phyloP scores from a whole-genome alignment of 306 rosid genomes.

The Purshia tridentata region DNA sequence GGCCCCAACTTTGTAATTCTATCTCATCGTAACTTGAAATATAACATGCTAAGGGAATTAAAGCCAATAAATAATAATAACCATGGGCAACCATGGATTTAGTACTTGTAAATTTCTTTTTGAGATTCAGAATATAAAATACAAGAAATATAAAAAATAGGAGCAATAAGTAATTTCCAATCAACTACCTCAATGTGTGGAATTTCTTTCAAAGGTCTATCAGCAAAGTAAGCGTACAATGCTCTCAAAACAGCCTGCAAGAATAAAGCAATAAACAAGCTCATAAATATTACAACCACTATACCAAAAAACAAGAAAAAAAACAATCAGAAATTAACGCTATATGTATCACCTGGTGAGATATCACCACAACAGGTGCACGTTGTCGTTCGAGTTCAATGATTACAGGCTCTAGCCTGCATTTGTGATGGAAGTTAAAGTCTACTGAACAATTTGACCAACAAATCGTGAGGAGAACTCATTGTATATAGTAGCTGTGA shows the following conservation, averaged over 20 bases:
- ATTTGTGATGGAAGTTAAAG: slow-evolving; percentile 12
- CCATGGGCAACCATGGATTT: not conserved
- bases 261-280: slow-evolving; percentile 15
- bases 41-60: not conserved
- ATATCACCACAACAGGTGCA: slow-evolving; percentile 95
- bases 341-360: slow-evolving; percentile 72
- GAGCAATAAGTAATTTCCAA: not conserved
- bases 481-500: slow-evolving; percentile 11
- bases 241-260: slow-evolving; percentile 98
- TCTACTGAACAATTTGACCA: slow-evolving; percentile 15
- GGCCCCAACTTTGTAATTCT: not conserved
- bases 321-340: not conserved
- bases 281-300: slow-evolving; percentile 20
- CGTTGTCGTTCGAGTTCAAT: slow-evolving; percentile 98
- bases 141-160: not conserved
- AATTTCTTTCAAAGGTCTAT: slow-evolving; percentile 89
- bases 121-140: not conserved
- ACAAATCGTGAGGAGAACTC: slow-evolving; percentile 7
- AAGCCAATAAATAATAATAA: not conserved
- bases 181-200: slow-evolving; percentile 88
- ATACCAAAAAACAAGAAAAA: not conserved
- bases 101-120: not conserved
- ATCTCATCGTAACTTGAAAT: no score
- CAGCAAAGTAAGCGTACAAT: slow-evolving; percentile 93
- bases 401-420: slow-evolving; percentile 98